Base-by-base conservation (phyloP, 148 eudicot species). In the Agrostemma githago region DNA sequence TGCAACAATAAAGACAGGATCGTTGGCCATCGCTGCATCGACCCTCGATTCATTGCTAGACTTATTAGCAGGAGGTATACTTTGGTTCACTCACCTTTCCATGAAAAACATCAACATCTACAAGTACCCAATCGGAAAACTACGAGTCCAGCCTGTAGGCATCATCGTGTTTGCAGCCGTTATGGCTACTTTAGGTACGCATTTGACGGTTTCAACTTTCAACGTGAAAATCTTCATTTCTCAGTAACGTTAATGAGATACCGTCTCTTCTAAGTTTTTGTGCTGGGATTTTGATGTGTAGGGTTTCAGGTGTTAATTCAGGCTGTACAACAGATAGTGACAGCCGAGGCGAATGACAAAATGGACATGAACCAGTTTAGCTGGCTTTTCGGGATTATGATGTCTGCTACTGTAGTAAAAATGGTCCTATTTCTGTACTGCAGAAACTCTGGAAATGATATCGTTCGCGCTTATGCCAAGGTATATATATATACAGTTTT, bases 391-490 rank as follows among this genome's bases (percentile, higher is more conserved):
- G 54, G 73, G 41, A 90, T 94, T 51, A 94, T 94, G 98, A 48
- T 90, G 78, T 44, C 85, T 11, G 98, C 98, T 39, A 87, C 92
- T 12, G 86, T 77, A 4, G 88, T 92, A 16, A 94, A 94, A 81
- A 79, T 92, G 68, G 86, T 46, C 4, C 84, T 94, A 12, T 94
- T 86, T 80, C 66, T 94, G 16, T 94, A 94, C 83, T 94, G 98
- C 84, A 90, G 82, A 86, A 87, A 81, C 79, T 89, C 97, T 0
- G 78, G 89, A 67, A 92, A 84, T 72, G 80, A 89, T 40, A 94
- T 94, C 37, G 98, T 94, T 37, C 97, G 98, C 37, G 97, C 98
- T 68, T 94, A 94, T 79, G 98, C 97, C n/a, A 87, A 92, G 97
- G 98, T 94, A n/a, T n/a, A n/a, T n/a, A n/a, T n/a, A n/a, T n/a